Evolutionary conservation across 805 yeast genomes (phyloP), one percentile per base, ranked within the genome.

Genomic region (Novakomyces olei): DNA sequence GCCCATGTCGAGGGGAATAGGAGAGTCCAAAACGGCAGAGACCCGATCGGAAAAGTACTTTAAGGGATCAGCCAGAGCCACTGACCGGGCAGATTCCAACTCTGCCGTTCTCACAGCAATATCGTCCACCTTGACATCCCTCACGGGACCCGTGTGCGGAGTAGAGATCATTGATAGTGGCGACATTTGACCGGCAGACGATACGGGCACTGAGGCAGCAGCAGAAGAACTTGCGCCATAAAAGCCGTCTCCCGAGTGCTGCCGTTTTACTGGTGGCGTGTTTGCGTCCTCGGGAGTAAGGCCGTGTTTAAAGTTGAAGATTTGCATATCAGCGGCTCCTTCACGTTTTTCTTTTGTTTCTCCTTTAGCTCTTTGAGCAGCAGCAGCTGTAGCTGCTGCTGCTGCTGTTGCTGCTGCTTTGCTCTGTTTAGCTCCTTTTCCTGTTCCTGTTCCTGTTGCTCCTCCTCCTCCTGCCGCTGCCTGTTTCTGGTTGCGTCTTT

Each of bases 41-140:
- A 29, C 19, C n/a, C 25, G 25, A 6, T 29, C 32, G 6, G 20
- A 19, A 9, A 25, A 23, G 15, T 29, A 29, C 3, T 29, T 15
- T 7, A 29, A 19, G 8, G 32, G 32, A 19, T 29, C 20, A 7
- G 32, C 32, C 15, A 19, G 15, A 5, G 32, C 32, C 14, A 19
- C 32, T 18, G 19, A 23, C 20, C 32, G 5, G 15, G 32, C 25
- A 15, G 14, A 12, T 19, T n/a, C n/a, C 19, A 19, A 10, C 5
- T 5, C 22, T 1, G n/a, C 18, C 5, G 12, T 25, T 17, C 20
- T 29, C 6, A 20, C 30, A 9, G 10, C n/a, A 19, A 19, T 29
- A 4, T 15, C 25, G 16, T 27, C 18, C 32, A 29, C 3, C 12
- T n/a, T 10, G 12, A n/a, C 10, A 5, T 9, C 4, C n/a, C 6